A percentile compares a stretch with the other conserved stretches of the same genome.
phyloP scores from a whole-genome alignment of 805 yeast species.

The Metschnikowia chrysomelidarum region DNA sequence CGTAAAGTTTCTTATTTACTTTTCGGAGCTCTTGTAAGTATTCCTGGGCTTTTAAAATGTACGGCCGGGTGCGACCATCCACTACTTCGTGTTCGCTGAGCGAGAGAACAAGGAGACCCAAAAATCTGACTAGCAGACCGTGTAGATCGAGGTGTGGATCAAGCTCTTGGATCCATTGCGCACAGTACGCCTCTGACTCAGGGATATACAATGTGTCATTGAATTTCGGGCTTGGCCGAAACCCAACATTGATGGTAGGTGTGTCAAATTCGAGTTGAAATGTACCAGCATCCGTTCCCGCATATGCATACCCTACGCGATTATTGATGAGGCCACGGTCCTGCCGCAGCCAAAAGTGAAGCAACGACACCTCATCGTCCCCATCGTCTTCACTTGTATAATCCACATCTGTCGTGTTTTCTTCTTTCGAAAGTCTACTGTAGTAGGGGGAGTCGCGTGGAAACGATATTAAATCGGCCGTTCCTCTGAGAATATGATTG shows the following conservation, averaged over 20 bases:
- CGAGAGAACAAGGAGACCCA: conserved; percentile 36
- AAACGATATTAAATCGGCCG: conserved; percentile 32
- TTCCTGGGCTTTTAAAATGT: conserved; percentile 19
- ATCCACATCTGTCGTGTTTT: conserved; percentile 12
- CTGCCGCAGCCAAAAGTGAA: conserved; percentile 37
- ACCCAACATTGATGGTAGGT: conserved; percentile 35
- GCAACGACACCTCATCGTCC: conserved; percentile 27
- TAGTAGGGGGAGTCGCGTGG: conserved; percentile 25
- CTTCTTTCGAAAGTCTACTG: conserved; percentile 19
- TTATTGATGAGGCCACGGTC: conserved; percentile 31
- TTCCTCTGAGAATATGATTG: conserved; percentile 28
- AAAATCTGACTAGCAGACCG: conserved; percentile 33
- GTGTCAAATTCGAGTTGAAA: conserved; percentile 31
- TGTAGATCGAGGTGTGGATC: conserved; percentile 32
- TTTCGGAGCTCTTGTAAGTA: conserved; percentile 20
- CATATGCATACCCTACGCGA: conserved; percentile 26
- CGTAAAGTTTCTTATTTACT: conserved; percentile 12
- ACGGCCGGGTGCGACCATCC: conserved; percentile 24
- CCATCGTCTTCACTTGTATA: conserved; percentile 18
- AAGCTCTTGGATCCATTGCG: conserved; percentile 29
- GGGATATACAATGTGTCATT: conserved; percentile 31
- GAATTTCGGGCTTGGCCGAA: conserved; percentile 28
- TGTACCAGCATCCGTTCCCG: conserved; percentile 26
- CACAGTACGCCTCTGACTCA: conserved; percentile 34
- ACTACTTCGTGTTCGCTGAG: conserved; percentile 42